These are phyloP conservation scores for Boeremia lycopersici DNA, from an alignment of 2,329 filamentous ascomycete species.

Conservation along the genomic window DNA sequence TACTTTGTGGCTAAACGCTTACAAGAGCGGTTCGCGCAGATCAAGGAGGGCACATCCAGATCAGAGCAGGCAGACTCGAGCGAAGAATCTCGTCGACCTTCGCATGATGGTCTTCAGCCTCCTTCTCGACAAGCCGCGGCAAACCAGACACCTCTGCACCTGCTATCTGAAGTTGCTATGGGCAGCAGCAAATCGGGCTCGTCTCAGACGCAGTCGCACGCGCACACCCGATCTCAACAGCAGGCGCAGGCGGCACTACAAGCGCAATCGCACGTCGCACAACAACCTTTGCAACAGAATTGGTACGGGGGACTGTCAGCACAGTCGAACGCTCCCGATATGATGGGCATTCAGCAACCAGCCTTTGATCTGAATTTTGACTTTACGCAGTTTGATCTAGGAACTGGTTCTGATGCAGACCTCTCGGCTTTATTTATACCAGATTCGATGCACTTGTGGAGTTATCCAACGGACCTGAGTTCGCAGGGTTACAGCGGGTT, in stretches of 20 bases:
- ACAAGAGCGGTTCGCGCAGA: conserved; percentile 52
- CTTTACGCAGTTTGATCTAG: conserved; percentile 45
- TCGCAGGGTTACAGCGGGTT: conserved; percentile 21
- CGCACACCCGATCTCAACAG: conserved; percentile 24
- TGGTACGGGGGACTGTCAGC: conserved; percentile 37
- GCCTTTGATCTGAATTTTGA: conserved; percentile 45
- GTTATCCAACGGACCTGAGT: conserved; percentile 24
- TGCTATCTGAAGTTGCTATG: conserved; percentile 50
- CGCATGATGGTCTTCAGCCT: conserved; percentile 21
- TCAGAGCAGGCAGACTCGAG: conserved; percentile 33
- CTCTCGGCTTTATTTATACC: conserved; percentile 45
- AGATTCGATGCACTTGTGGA: conserved; percentile 42
- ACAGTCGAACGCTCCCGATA: conserved; percentile 25
- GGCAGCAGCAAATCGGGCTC: conserved; percentile 35
- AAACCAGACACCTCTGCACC: conserved; percentile 46
- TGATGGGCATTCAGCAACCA: conserved; percentile 35
- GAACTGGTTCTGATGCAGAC: conserved; percentile 45
- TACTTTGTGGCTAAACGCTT: conserved; percentile 54
- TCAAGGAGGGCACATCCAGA: conserved; percentile 50
- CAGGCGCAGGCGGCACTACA: conserved; percentile 33
- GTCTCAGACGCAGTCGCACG: conserved; percentile 12
- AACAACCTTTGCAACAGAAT: conserved; percentile 29
- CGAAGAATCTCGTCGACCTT: conserved; percentile 27
- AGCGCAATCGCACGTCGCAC: conserved; percentile 31
- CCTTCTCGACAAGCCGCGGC: conserved; percentile 34